These are phyloP conservation scores for Misopates orontium DNA, from an alignment of 257 asterid species.

Conservation along the genomic window DNA sequence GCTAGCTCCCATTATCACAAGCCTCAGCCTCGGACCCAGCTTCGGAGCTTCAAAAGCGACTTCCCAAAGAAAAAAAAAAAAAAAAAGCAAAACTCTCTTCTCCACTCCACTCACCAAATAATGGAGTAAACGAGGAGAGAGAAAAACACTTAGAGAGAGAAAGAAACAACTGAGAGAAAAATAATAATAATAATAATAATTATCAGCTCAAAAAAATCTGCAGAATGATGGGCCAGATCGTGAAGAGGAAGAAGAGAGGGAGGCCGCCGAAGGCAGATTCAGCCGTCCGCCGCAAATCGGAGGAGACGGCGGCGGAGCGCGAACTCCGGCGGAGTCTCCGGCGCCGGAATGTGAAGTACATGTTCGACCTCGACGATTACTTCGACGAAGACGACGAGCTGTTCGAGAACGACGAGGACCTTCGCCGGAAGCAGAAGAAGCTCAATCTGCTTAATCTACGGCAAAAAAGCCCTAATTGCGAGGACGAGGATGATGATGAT, in stretches of 20 bases:
- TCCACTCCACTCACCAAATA: conserved; percentile 34
- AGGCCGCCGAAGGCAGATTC: conserved; percentile 80
- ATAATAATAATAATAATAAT: conserved; percentile 6
- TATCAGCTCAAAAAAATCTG: conserved; percentile 47
- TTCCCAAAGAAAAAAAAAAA: conserved; percentile 28
- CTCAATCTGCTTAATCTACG: conserved; percentile 55
- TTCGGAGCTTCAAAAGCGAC: conserved; percentile 33
- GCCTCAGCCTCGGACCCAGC: conserved; percentile 48
- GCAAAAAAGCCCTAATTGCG: conserved; percentile 41
- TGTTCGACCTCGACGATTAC: conserved; percentile 92
- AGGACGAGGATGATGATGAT: conserved; percentile 56
- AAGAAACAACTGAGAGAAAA: conserved; percentile 32
- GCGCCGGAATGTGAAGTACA: conserved; percentile 85
- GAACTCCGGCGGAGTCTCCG: conserved; percentile 87
- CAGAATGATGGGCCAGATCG: conserved; percentile 87
- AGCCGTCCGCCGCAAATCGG: conserved; percentile 25
- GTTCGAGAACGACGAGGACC: conserved; percentile 72
- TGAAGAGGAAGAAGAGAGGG: conserved; percentile 87
- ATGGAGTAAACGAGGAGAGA: conserved; percentile 71
- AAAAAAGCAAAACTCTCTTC: conserved; percentile 36
- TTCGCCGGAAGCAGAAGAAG: conserved; percentile 73
- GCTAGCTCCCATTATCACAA: no score
- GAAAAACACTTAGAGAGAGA: conserved; percentile 45
- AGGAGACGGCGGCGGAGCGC: conserved; percentile 34
- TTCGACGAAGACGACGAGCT: conserved; percentile 87